Evolutionary conservation across 2,329 filamentous ascomycete genomes (phyloP).

Genomic region (Colletotrichum sp.): DNA sequence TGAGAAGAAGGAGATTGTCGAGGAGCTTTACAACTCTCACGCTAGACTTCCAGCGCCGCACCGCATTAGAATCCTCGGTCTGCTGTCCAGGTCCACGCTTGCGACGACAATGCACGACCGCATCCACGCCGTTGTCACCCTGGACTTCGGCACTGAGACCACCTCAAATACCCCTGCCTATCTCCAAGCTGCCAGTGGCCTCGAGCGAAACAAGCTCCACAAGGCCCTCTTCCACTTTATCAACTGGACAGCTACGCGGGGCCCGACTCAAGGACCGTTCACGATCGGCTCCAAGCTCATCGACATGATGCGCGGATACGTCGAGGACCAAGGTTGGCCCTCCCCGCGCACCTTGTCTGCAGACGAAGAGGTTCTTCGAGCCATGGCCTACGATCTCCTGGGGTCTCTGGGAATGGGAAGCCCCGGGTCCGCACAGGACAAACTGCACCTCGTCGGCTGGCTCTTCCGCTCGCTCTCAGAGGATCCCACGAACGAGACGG

Average conservation of each 20-base stretch:
- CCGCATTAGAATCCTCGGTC: constrained; percentile 75
- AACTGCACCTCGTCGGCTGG: constrained; percentile 69
- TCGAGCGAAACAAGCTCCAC: constrained; percentile 81
- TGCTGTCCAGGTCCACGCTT: constrained; percentile 77
- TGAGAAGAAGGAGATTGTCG: constrained; percentile 69
- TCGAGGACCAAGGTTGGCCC: constrained; percentile 86
- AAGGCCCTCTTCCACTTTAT: constrained; percentile 86
- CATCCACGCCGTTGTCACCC: constrained; percentile 74
- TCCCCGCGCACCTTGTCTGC: constrained; percentile 60
- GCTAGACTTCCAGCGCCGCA: constrained; percentile 74
- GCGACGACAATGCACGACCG: constrained; percentile 73
- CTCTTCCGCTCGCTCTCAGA: constrained; percentile 83
- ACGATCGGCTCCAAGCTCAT: constrained; percentile 74
- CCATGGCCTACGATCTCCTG: constrained; percentile 88
- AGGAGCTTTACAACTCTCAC: constrained; percentile 75
- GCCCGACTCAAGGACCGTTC: constrained; percentile 62
- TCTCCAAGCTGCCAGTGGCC: constrained; percentile 53
- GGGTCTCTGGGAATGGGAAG: constrained; percentile 77
- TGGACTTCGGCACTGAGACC: constrained; percentile 50
- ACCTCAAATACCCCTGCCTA: constrained; percentile 23
- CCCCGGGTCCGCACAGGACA: constrained; percentile 57
- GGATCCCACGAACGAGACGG: constrained; percentile 77
- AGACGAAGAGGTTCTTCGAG: constrained; percentile 63
- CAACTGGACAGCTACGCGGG: constrained; percentile 83
- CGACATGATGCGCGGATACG: constrained; percentile 71